These are phyloP conservation scores for Calvatia gigantea DNA, from an alignment of 768 basidiomycete species.

Conservation along the genomic window DNA sequence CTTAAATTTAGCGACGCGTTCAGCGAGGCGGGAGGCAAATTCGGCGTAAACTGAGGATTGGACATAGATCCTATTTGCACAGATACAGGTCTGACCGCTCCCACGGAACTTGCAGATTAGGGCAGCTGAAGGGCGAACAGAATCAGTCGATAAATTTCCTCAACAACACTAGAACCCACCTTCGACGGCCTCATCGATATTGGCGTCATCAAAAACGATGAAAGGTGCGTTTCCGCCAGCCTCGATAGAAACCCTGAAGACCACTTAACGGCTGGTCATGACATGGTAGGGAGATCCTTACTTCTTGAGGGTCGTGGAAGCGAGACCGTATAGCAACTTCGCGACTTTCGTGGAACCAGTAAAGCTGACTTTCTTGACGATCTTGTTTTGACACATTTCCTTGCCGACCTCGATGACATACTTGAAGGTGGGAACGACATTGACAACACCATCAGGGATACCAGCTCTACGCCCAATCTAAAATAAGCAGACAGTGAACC, in stretches of 20 bases:
- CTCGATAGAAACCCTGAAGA: constrained; percentile 64
- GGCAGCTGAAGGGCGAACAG: constrained; percentile 43
- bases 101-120: constrained; percentile 77
- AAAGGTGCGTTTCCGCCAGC: constrained; percentile 95
- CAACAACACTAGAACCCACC: constrained; percentile 37
- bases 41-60: constrained; percentile 90
- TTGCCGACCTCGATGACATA: constrained; percentile 85
- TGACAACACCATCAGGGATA: constrained; percentile 91
- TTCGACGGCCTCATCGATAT: constrained; percentile 88
- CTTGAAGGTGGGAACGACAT: constrained; percentile 86
- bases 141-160: not conserved
- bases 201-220: constrained; percentile 95
- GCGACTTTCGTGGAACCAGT: constrained; percentile 86
- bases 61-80: constrained; percentile 90
- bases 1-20: constrained; percentile 79
- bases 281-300: constrained; percentile 26
- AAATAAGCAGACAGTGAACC: not conserved
- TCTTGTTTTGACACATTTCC: constrained; percentile 89
- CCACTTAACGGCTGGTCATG: not conserved
- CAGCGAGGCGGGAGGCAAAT: constrained; percentile 83
- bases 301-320: constrained; percentile 82
- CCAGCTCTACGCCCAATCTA: constrained; percentile 88
- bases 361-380: constrained; percentile 86
- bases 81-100: constrained; percentile 83
- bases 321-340: constrained; percentile 68